A percentile compares a stretch with the other conserved stretches of the same genome.
Conservation (phyloP, 148 eudicot genomes). For the Fagopyrum homotropicum region DNA sequence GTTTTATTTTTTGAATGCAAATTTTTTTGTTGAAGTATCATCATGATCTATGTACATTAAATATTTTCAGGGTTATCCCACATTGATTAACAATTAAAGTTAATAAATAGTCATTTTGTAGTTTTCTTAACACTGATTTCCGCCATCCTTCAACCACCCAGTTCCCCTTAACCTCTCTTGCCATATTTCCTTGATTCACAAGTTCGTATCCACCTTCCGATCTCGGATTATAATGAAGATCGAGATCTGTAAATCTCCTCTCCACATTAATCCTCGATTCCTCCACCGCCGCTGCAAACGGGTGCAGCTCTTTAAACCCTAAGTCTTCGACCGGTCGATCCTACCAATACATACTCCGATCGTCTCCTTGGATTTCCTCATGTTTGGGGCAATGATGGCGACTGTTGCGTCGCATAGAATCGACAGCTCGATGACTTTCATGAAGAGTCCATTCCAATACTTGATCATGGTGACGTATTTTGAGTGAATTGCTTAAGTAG, state of each 20-base stretch:
- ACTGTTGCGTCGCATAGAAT: constrained; percentile 6
- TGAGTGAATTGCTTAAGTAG: too few species aligned
- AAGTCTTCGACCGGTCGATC: neutral
- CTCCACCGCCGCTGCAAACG: neutral
- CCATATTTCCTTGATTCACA: neutral
- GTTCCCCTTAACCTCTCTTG: too few species aligned
- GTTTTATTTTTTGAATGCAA: too few species aligned
- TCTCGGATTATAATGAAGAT: neutral
- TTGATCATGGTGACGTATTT: constrained; percentile 13
- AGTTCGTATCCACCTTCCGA: neutral
- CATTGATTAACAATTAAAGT: too few species aligned
- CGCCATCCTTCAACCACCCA: too few species aligned
- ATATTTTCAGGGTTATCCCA: too few species aligned
- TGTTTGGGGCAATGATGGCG: constrained; percentile 2
- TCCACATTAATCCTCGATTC: neutral
- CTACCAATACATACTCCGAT: constrained; percentile 9
- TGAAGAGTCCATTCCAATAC: constrained; percentile 1
- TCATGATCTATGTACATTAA: too few species aligned
- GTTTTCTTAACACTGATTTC: too few species aligned
- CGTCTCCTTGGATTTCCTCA: neutral
- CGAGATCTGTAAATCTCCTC: neutral
- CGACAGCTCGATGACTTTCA: constrained; percentile 11
- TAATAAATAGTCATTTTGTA: too few species aligned
- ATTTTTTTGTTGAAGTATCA: too few species aligned
- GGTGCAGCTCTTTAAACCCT: neutral